A percentile compares a stretch with the other conserved stretches of the same genome.
These are phyloP conservation scores for Jamesozyma lodderae DNA, from an alignment of 805 yeast species.

Conservation along the genomic window DNA sequence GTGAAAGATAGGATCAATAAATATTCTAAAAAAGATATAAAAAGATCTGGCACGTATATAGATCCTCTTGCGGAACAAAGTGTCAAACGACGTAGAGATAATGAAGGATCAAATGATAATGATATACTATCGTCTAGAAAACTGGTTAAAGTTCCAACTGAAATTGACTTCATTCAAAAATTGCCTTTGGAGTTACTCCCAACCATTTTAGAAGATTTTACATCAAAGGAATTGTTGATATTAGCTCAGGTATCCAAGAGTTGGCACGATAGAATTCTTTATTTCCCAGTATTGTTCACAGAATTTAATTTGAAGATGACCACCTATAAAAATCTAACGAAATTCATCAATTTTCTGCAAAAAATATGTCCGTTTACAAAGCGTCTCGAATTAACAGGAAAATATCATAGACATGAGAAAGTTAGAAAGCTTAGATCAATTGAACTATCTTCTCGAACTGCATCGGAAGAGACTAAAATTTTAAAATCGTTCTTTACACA, in stretches of 20 bases:
- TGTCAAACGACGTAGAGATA: background rate
- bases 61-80: conserved; percentile 18
- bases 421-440: conserved; percentile 8
- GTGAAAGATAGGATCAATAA: conserved; percentile 6
- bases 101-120: background rate
- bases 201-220: conserved; percentile 12
- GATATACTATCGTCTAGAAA: background rate
- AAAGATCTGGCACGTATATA: conserved; percentile 9
- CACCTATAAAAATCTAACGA: conserved; percentile 10
- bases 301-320: conserved; percentile 11
- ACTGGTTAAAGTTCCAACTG: too few relatives aligned
- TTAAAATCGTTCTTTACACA: conserved; percentile 9
- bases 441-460: conserved; percentile 13
- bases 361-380: conserved; percentile 1
- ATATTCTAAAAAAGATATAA: background rate
- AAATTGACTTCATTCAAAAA: conserved; percentile 12
- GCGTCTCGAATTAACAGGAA: too few relatives aligned
- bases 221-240: conserved; percentile 14
- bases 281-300: conserved; percentile 16
- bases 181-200: conserved; percentile 25
- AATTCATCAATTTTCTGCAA: conserved; percentile 14
- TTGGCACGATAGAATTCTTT: conserved; percentile 17
- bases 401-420: background rate
- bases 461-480: conserved; percentile 20
- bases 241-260: conserved; percentile 14